Evolutionary conservation across 2,329 filamentous ascomycete species (phyloP).

Genomic region (Aureobasidium subglaciale): DNA sequence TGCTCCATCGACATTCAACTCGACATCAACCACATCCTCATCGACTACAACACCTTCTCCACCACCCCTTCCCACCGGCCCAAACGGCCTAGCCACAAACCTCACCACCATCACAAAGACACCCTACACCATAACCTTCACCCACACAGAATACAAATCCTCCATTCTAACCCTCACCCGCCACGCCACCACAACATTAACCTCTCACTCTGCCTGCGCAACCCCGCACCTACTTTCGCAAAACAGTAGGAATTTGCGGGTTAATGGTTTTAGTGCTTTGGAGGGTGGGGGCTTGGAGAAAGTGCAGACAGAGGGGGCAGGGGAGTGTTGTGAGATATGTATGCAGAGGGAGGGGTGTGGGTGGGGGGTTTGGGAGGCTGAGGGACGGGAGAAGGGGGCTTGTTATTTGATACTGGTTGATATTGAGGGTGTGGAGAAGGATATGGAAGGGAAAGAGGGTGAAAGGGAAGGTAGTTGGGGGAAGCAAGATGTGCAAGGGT

Average conservation of each 20-base stretch:
- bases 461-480: background rate
- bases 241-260: background rate
- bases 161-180: background rate
- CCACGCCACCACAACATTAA: background rate
- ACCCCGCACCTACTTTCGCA: background rate
- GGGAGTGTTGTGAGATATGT: background rate
- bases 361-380: background rate
- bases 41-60: background rate
- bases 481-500: background rate
- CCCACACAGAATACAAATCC: background rate
- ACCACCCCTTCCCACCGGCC: background rate
- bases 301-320: background rate
- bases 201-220: background rate
- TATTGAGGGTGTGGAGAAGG: background rate
- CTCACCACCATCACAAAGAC: background rate
- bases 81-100: background rate
- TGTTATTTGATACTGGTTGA: background rate
- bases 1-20: background rate
- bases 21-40: background rate
- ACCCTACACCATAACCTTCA: conserved; percentile 6
- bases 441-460: background rate
- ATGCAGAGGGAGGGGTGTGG: background rate
- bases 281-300: background rate
- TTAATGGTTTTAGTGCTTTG: background rate
- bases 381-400: background rate